Evolutionary conservation across 805 yeast species (phyloP), one percentile per base, ranked within the genome.

Genomic region (Maudiozyma turicensis): DNA sequence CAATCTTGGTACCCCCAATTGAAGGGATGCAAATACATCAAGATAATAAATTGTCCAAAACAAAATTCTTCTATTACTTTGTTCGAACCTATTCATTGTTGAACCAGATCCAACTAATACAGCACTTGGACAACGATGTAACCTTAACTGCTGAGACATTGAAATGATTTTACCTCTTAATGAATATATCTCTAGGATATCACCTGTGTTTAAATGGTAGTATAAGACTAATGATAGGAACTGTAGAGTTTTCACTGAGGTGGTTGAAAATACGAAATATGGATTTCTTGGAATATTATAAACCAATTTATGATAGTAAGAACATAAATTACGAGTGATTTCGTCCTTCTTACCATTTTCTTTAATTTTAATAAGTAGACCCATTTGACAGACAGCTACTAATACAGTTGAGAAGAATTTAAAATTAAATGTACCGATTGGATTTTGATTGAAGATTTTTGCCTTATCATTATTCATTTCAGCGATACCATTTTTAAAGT

Each of bases 111-210:
- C 73, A 3, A 80, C 78, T 45, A 84, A 68, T 4, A 86, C 89
- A 0, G 91, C 91, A 5, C 90, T 81, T 8, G 95, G 95, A 64
- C 95, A 84, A 56, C 95, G 73, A 62, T 88, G 95, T 43, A 89
- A 70, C 56, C 96, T 77, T 47, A 89, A 69, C 57, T 88, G 93
- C 58, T 86, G 95, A 5, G 90, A 82, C 90, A 86, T 84, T 30
- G 88, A 81, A 10, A 84, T 78, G 7, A 84, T 81, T 55, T 81
- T 73, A 41, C 91, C 90, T 51, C 95, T 73, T 40, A 85, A 72
- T 47, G 82, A 84, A 68, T 87, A 88, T 52, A 88, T 74, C 1
- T 87, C 81, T 8, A 81, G 74, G 42, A 81, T 76, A 62, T 85
- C 89, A 15, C 95, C 95, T 6, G 77, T 77, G 38, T 82, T 81